Percentiles rank a stretch among this genome's conserved stretches.
These are phyloP conservation scores for Pezicula neosporulosa DNA, from an alignment of 2,329 filamentous ascomycete species.

Conservation along the genomic window DNA sequence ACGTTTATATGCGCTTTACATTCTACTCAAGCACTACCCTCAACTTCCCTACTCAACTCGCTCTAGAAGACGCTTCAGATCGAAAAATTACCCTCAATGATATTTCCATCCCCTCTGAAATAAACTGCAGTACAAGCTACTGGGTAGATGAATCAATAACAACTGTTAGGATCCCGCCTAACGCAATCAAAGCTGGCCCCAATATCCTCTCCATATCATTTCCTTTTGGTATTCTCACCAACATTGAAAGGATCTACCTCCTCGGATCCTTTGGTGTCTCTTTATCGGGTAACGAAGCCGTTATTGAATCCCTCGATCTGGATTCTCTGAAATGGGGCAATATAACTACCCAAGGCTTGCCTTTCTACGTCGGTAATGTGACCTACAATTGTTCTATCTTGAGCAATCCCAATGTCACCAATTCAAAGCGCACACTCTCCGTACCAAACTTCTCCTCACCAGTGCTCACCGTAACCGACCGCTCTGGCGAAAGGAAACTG, in stretches of 20 bases:
- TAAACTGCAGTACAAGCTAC: constrained; percentile 8
- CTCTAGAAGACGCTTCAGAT: constrained; percentile 23
- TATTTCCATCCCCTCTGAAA: constrained; percentile 1
- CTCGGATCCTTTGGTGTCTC: constrained; percentile 25
- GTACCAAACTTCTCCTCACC: constrained; percentile 22
- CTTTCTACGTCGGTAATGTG: constrained; percentile 27
- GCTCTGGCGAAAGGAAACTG: constrained; percentile 5
- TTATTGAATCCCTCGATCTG: constrained; percentile 3
- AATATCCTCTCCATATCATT: constrained; percentile 21
- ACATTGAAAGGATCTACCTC: constrained; percentile 28
- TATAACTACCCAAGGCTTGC: constrained; percentile 21
- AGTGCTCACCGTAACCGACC: constrained; percentile 15
- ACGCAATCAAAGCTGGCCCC: constrained; percentile 17
- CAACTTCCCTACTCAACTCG: constrained; percentile 11
- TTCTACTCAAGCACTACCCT: constrained; percentile 19
- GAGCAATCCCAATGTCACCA: neutral
- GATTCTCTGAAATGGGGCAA: constrained; percentile 22
- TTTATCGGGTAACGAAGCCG: constrained; percentile 7
- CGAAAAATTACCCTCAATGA: constrained; percentile 20
- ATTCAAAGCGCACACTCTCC: constrained; percentile 5
- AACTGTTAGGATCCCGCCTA: constrained; percentile 17
- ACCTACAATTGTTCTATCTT: constrained; percentile 16
- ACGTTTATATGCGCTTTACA: constrained; percentile 21
- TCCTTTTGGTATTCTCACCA: constrained; percentile 26
- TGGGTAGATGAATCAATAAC: constrained; percentile 31